Base-by-base conservation (phyloP, 1,284 basidiomycete genomes). In the Malassezia pachydermatis region DNA sequence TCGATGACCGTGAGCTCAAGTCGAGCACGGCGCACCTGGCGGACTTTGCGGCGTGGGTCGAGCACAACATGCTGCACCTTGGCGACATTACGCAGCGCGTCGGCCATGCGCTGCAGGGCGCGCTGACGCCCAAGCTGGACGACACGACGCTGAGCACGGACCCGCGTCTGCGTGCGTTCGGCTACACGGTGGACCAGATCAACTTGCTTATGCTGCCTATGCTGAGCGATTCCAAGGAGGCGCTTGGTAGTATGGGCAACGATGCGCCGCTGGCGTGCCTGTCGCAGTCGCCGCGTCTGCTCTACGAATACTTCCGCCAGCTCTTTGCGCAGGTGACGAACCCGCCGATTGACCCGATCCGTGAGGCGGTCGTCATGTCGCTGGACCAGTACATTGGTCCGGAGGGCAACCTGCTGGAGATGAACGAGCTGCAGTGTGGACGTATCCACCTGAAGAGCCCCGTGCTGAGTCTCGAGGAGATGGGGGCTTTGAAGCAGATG, bases 301-400 rank as follows among this genome's bases (percentile, higher is more conserved):
- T 67, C 37, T 68, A 65, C 54, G 66, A 68, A 47, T 68, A 68
- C 59, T 68, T 68, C 59, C 60, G 66, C 35, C 61, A 68, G 59
- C 62, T 68, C 37, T 68, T 68, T 34, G 66, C 66, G 41, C 66
- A 68, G 56, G 66, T 68, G 45, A 68, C 66, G 54, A 68, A 68
- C 57, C 66, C 66, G 42, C 66, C 66, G 23, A 68, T 68, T 43
- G 66, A 68, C 54, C 66, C 66, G 20, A 68, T 68, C 37, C 65
- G 66, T 41, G 66, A 68, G 55, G 48, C 64, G 8, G 55, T 68
- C 36, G 66, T 68, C 58, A 68, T 68, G 66, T 67, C 65, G 38
- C 59, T 68, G 41, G 64, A 65, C 45, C 62, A 66, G 53, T 67
- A 65, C 48, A 58, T 68, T 27, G 66, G 66, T 28, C 66, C 66